phyloP scores from a whole-genome alignment of 768 basidiomycete species.

The Hericium rajendrae region DNA sequence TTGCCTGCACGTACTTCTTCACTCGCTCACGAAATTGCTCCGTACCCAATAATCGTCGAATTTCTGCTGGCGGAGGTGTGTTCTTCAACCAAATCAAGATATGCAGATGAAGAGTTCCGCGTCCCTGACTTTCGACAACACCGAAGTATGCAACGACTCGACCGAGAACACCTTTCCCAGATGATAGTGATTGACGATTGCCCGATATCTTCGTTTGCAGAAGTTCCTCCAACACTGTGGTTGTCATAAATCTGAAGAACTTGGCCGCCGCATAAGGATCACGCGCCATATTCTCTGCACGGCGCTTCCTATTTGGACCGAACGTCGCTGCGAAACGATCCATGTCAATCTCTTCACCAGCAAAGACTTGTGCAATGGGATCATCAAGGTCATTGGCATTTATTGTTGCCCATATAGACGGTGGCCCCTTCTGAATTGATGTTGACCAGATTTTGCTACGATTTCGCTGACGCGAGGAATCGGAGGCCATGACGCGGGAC shows the following conservation, averaged over 20 bases:
- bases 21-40: too few relatives aligned
- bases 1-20: constrained; percentile 20
- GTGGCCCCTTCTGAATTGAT: constrained; percentile 18
- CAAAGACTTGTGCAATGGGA: constrained; percentile 34
- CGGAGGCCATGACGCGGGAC: constrained; percentile 9
- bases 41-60: constrained; percentile 11
- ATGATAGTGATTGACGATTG: too few relatives aligned
- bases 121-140: constrained; percentile 31
- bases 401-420: constrained; percentile 34
- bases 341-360: constrained; percentile 33
- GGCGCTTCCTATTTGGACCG: constrained; percentile 18
- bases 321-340: constrained; percentile 22
- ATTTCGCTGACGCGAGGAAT: constrained; percentile 8
- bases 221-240: neutral
- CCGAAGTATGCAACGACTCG: constrained; percentile 26
- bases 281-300: constrained; percentile 21
- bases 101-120: constrained; percentile 33
- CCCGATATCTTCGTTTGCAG: too few relatives aligned
- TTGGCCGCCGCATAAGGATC: constrained; percentile 34
- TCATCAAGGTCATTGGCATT: constrained; percentile 32
- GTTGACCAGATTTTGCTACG: constrained; percentile 30
- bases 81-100: constrained; percentile 29
- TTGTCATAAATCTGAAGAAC: constrained; percentile 31
- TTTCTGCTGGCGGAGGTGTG: constrained; percentile 21
- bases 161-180: constrained; percentile 25